phyloP scores from a whole-genome alignment of 192 early-diverging fungal species.

The Linnemannia zychae region DNA sequence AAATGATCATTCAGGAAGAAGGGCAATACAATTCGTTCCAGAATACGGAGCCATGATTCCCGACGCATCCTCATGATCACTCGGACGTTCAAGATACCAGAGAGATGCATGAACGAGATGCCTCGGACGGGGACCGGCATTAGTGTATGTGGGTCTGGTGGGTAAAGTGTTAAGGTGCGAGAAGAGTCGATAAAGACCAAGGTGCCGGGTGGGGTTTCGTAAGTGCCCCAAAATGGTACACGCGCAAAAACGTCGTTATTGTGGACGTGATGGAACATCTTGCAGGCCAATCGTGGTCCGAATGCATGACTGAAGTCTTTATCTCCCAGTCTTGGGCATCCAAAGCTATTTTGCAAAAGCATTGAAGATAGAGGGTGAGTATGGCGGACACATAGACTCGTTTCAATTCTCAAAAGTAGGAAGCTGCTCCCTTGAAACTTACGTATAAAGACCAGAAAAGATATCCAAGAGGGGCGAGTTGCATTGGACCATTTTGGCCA shows the following conservation, averaged over 20 bases:
- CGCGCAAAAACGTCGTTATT: constrained; percentile 64
- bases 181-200: constrained; percentile 67
- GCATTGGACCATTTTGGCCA: constrained; percentile 67
- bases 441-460: constrained; percentile 67
- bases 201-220: constrained; percentile 68
- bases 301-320: constrained; percentile 65
- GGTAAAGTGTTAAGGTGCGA: constrained; percentile 63
- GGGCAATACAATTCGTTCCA: constrained; percentile 61
- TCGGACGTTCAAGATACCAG: constrained; percentile 61
- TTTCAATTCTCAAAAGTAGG: no score
- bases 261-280: constrained; percentile 69
- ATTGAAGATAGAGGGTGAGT: no score
- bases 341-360: constrained; percentile 46
- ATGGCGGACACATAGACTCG: no score
- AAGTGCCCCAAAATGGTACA: constrained; percentile 52
- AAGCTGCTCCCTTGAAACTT: no score
- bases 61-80: constrained; percentile 59
- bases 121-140: constrained; percentile 62
- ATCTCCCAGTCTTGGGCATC: constrained; percentile 65
- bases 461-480: constrained; percentile 62
- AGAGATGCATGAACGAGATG: constrained; percentile 68
- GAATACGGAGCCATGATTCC: constrained; percentile 60
- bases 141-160: constrained; percentile 63
- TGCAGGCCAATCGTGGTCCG: constrained; percentile 58
- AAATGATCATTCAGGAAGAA: constrained; percentile 73